Percentiles rank a stretch among this genome's conserved stretches.
These are phyloP conservation scores for Scleroderma citrinum DNA, from an alignment of 768 basidiomycete species.

Conservation along the genomic window DNA sequence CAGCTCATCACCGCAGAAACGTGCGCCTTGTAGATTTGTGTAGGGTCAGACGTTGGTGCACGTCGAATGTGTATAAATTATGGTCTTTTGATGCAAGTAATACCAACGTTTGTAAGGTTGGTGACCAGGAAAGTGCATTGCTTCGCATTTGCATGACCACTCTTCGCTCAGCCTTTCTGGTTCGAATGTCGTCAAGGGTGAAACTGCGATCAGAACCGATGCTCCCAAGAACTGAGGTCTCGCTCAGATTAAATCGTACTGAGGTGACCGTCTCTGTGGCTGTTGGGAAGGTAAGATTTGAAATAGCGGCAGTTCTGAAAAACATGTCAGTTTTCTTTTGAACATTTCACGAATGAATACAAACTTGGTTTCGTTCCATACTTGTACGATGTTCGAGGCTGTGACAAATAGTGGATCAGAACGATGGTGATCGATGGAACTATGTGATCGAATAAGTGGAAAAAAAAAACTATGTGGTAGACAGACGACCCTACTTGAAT, in stretches of 20 bases:
- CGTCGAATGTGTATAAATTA: constrained; percentile 96
- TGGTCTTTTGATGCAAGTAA: constrained; percentile 98
- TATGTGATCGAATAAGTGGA: constrained; percentile 25
- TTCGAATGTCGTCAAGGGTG: constrained; percentile 93
- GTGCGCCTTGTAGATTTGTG: constrained; percentile 94
- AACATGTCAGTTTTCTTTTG: constrained; percentile 6
- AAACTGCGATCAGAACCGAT: constrained; percentile 94
- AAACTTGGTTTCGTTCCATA: constrained; percentile 97
- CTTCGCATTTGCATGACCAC: constrained; percentile 92
- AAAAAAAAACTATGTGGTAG: neutral
- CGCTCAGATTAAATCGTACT: constrained; percentile 90
- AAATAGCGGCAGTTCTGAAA: constrained; percentile 72
- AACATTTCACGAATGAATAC: neutral
- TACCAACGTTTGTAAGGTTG: constrained; percentile 86
- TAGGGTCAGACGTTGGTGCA: constrained; percentile 76
- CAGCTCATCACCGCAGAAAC: constrained; percentile 95
- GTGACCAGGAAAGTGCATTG: constrained; percentile 92
- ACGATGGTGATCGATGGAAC: constrained; percentile 92
- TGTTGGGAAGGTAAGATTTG: constrained; percentile 81
- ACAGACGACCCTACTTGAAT: constrained; percentile 64
- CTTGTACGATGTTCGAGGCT: constrained; percentile 86
- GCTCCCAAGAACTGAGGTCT: constrained; percentile 91
- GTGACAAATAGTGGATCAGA: constrained; percentile 89
- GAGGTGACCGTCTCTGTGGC: constrained; percentile 84
- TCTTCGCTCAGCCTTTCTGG: constrained; percentile 90